A percentile compares a stretch with the other conserved stretches of the same genome.
Evolutionary conservation across 352 stramenopile genomes (phyloP).

Genomic region (Globisporangium viniferum): DNA sequence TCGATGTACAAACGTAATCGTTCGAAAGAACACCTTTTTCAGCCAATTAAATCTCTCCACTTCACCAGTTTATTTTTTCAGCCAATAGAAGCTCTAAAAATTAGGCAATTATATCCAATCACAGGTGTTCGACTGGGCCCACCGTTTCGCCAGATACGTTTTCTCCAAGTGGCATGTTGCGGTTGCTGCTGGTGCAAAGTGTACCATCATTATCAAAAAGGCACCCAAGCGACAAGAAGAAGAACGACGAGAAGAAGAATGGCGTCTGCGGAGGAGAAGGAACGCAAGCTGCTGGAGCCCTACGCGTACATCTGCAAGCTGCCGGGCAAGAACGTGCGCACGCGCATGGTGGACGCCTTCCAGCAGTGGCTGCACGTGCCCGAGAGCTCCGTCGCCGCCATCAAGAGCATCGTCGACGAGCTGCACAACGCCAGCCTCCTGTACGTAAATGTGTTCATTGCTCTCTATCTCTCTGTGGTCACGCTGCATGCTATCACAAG

Average conservation of each 20-base stretch:
- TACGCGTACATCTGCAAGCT: slow-evolving; percentile 86
- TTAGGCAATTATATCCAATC: too few relatives aligned
- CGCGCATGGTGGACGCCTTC: slow-evolving; percentile 88
- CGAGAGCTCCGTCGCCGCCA: slow-evolving; percentile 50
- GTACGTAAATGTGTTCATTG: slow-evolving; percentile 21
- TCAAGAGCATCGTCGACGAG: slow-evolving; percentile 94
- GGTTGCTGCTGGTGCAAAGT: not conserved
- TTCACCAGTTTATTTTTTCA: not conserved
- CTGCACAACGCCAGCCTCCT: slow-evolving; percentile 96
- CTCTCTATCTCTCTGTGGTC: not conserved
- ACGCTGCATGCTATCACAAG: not conserved
- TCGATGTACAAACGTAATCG: not conserved
- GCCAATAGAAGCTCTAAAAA: not conserved
- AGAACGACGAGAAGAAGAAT: slow-evolving; percentile 18
- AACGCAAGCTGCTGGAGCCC: slow-evolving; percentile 77
- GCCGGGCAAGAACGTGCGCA: slow-evolving; percentile 88
- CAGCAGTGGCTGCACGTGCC: slow-evolving; percentile 78
- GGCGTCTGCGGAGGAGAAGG: slow-evolving; percentile 21
- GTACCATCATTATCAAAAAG: slow-evolving; percentile 1
- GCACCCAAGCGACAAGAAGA: slow-evolving; percentile 12
- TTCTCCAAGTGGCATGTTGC: not conserved
- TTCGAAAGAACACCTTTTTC: not conserved
- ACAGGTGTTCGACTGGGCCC: not conserved
- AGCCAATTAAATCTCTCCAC: slow-evolving; percentile 4
- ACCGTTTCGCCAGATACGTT: not conserved